These are phyloP conservation scores for Scopulariopsis brevicaulis DNA, from an alignment of 2,329 filamentous ascomycete genomes.

Conservation along the genomic window DNA sequence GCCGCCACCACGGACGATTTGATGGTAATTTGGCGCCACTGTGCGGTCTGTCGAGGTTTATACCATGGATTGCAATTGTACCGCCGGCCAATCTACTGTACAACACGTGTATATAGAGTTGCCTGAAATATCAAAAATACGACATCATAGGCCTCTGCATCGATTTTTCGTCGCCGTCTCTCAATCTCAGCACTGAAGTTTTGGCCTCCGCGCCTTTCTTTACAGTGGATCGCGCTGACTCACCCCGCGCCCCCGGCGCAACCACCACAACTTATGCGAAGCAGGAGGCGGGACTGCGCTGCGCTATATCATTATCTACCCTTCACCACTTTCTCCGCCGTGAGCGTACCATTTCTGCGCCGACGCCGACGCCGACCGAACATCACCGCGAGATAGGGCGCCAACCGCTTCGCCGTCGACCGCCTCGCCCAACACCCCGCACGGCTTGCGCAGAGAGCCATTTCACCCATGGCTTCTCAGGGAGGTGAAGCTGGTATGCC, in stretches of 20 bases:
- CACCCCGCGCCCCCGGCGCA: background rate
- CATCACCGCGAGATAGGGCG: background rate
- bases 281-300: background rate
- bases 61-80: background rate
- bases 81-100: background rate
- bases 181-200: background rate
- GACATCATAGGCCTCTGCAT: background rate
- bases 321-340: background rate
- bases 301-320: background rate
- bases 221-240: background rate
- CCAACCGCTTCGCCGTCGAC: background rate
- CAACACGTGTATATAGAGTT: background rate
- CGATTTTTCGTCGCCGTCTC: background rate
- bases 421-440: background rate
- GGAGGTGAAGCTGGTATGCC: background rate
- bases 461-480: background rate
- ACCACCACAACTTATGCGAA: background rate
- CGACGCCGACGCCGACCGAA: background rate
- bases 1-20: background rate
- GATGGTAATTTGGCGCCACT: background rate
- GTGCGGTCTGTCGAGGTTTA: background rate
- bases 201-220: background rate
- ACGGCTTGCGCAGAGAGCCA: background rate
- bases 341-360: background rate
- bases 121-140: background rate